Evolutionary conservation across 1,284 basidiomycete genomes (phyloP).

Genomic region (Tilletia indica): DNA sequence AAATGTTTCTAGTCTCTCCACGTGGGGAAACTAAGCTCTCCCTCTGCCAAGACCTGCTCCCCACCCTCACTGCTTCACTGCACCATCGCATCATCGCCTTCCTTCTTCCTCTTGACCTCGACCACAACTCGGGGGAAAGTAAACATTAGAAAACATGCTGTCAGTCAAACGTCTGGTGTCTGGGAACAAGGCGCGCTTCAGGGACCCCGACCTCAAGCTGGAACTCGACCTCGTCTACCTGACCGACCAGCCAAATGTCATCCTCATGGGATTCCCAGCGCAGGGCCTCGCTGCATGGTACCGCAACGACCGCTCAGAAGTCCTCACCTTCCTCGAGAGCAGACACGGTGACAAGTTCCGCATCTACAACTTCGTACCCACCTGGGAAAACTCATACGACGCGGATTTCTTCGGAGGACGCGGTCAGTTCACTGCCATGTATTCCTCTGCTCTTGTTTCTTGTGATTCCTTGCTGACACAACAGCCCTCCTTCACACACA

Average conservation of each 20-base stretch:
- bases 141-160: neutral
- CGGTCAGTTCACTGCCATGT: neutral
- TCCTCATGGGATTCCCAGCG: slow-evolving; percentile 83
- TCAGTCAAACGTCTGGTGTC: slow-evolving; percentile 58
- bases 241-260: slow-evolving; percentile 61
- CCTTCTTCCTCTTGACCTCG: neutral
- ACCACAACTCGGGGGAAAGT: neutral
- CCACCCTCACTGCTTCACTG: neutral
- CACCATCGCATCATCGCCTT: neutral
- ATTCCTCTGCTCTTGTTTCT: neutral
- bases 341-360: slow-evolving; percentile 75
- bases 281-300: slow-evolving; percentile 76
- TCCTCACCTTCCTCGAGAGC: slow-evolving; percentile 72
- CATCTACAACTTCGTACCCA: slow-evolving; percentile 72
- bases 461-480: slow-evolving; percentile 17
- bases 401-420: slow-evolving; percentile 59
- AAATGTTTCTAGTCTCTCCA: no score
- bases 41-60: neutral
- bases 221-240: slow-evolving; percentile 82
- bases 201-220: slow-evolving; percentile 67
- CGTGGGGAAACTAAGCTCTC: no score
- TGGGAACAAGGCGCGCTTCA: slow-evolving; percentile 71
- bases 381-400: slow-evolving; percentile 60
- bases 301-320: slow-evolving; percentile 75
- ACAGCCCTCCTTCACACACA: neutral